Evolutionary conservation across 2,329 filamentous ascomycete genomes (phyloP), one percentile per base, ranked within the genome.

Genomic region (Neonectria faginata): DNA sequence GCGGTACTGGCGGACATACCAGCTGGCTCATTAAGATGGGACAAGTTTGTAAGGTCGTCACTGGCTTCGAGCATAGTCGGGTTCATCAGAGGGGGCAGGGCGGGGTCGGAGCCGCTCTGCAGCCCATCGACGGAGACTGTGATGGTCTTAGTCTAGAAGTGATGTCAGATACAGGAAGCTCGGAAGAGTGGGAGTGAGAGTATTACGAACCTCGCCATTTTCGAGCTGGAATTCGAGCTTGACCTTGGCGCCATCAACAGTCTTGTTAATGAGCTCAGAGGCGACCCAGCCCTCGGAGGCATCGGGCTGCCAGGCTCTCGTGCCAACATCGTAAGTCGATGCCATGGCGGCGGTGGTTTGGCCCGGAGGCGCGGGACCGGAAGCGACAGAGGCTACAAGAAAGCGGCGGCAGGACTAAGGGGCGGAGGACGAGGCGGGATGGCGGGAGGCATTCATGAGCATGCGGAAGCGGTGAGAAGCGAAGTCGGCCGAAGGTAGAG

Each of bases 271-370:
- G 74, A 99, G 92, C 86, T 98, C 94, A 51, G 96, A 97, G 78
- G 94, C 92, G 80, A 99, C 89, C 95, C 96, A 99, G 83, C 96
- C 96, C 82, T 99, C 95, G 67, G 92, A 92, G 79, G 89, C 84
- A 85, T 99, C 96, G 75, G 96, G 94, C 88, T 98, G 96, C 96
- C 96, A 99, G 79, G 94, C 96, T 88, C 93, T 90, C 76, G 95
- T 98, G 78, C 95, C 96, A 78, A 97, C 89, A 86, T 98, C 94
- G 84, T 97, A 98, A 79, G 89, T 93, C 82, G 97, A 92, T 84
- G 93, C 93, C 94, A 97, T 97, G 81, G 78, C 79, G 79, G 73
- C 72, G 64, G 60, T 14, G 45, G 57, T 73, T 66, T 67, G 57
- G 69, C 72, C 70, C 59, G 70, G 69, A 65, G 70, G 70, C 69